Evolutionary conservation across 495 filamentous ascomycete genomes (phyloP).

Genomic region (Neurospora sp.): DNA sequence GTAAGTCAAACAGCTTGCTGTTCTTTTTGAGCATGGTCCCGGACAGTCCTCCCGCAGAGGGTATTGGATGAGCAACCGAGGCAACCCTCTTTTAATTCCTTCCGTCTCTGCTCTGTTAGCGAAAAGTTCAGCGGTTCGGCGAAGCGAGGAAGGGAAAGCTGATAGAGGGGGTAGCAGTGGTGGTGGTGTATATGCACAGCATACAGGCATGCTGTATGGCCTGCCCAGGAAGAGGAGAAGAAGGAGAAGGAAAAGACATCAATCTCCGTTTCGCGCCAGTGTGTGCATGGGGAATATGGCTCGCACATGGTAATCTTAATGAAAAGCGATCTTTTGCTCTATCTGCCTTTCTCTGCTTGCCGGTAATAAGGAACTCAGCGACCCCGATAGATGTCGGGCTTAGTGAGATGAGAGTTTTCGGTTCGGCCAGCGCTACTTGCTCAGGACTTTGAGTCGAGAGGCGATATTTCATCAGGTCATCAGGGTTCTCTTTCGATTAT

Average conservation of each 20-base stretch:
- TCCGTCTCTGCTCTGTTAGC: not conserved
- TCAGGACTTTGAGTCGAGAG: not conserved
- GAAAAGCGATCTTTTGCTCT: not conserved
- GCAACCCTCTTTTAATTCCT: not conserved
- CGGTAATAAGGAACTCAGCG: no score
- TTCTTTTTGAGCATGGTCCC: not conserved
- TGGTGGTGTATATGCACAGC: not conserved
- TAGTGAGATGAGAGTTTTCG: no score
- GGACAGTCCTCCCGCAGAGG: not conserved
- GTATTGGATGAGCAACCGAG: not conserved
- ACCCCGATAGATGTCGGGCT: no score
- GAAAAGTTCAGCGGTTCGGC: not conserved
- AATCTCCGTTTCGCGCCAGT: not conserved
- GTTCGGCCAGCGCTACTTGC: not conserved
- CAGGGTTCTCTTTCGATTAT: not conserved
- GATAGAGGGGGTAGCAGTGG: not conserved
- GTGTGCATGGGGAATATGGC: not conserved
- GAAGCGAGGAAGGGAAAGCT: not conserved
- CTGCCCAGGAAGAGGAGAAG: not conserved
- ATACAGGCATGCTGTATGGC: not conserved
- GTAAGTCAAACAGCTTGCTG: not conserved
- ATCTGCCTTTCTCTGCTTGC: not conserved
- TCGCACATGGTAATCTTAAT: not conserved
- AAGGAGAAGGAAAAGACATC: not conserved
- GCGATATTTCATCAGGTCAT: not conserved